These are phyloP conservation scores for Coemansia erecta DNA, from an alignment of 192 early-diverging fungal genomes.

Conservation along the genomic window DNA sequence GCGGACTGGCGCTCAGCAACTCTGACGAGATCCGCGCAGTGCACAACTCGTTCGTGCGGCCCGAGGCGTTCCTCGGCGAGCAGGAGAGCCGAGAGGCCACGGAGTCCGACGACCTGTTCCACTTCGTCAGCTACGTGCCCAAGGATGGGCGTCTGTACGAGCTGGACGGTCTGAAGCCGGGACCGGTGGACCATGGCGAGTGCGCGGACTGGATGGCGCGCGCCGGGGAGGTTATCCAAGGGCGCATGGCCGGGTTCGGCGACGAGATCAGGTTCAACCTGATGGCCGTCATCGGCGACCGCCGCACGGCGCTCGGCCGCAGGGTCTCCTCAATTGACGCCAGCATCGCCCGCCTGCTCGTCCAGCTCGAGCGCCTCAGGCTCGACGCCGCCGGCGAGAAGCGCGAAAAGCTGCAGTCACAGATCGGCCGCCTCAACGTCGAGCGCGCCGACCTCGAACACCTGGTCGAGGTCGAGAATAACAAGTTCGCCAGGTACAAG, in stretches of 20 bases:
- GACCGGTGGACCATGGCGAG: constrained; percentile 68
- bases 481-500: constrained; percentile 59
- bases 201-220: constrained; percentile 66
- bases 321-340: constrained; percentile 53
- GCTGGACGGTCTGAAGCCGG: constrained; percentile 69
- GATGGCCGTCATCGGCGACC: constrained; percentile 73
- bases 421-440: constrained; percentile 48
- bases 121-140: constrained; percentile 78
- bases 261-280: constrained; percentile 77
- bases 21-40: constrained; percentile 70
- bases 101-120: constrained; percentile 72
- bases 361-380: constrained; percentile 23
- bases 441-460: constrained; percentile 55
- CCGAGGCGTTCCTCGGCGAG: constrained; percentile 75
- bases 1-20: constrained; percentile 76
- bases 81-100: constrained; percentile 43
- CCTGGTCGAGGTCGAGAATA: constrained; percentile 60
- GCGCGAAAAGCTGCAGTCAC: constrained; percentile 25
- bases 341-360: constrained; percentile 38
- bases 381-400: constrained; percentile 43
- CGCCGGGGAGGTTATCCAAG: constrained; percentile 64
- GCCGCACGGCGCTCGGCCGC: constrained; percentile 56
- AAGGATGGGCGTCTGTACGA: constrained; percentile 72
- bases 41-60: constrained; percentile 78
- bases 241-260: constrained; percentile 60